A percentile compares a stretch with the other conserved stretches of the same genome.
phyloP scores from a whole-genome alignment of 2,329 filamentous ascomycete species.

The Elsinoe fawcettii region DNA sequence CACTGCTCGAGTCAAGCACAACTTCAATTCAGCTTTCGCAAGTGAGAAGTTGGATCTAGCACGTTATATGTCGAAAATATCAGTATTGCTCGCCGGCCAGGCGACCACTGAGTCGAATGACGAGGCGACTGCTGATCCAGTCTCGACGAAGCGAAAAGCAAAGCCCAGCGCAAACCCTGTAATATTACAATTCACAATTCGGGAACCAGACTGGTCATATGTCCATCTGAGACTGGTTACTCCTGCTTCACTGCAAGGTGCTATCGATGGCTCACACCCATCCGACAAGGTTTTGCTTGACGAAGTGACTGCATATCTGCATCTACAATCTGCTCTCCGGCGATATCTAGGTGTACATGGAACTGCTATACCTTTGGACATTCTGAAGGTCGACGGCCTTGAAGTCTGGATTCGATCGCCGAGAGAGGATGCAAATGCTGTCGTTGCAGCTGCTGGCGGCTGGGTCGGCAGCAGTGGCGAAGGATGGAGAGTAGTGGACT shows the following conservation, averaged over 20 bases:
- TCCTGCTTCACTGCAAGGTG: slow-evolving; percentile 6
- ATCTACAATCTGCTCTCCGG: slow-evolving; percentile 55
- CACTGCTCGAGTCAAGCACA: not conserved
- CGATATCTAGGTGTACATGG: slow-evolving; percentile 66
- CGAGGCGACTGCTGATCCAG: not conserved
- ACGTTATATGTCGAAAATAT: not conserved
- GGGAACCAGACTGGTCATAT: slow-evolving; percentile 34
- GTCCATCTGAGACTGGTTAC: slow-evolving; percentile 34
- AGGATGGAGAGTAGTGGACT: slow-evolving; percentile 46
- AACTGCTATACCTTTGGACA: slow-evolving; percentile 59
- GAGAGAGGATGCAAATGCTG: slow-evolving; percentile 49
- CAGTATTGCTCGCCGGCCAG: not conserved
- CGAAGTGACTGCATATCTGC: slow-evolving; percentile 53
- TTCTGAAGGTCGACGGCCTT: slow-evolving; percentile 52
- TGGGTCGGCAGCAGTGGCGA: slow-evolving; percentile 47
- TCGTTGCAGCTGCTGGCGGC: slow-evolving; percentile 58
- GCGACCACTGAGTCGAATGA: not conserved
- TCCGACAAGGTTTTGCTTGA: slow-evolving; percentile 40
- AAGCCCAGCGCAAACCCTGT: not conserved
- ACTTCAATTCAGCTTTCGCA: not conserved
- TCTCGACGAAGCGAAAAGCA: not conserved
- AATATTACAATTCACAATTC: slow-evolving; percentile 32
- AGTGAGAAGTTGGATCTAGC: not conserved
- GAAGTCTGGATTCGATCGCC: slow-evolving; percentile 61
- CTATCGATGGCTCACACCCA: not conserved